Conservation (phyloP, 1,284 basidiomycete genomes). For the Ceratobasidium sp. region DNA sequence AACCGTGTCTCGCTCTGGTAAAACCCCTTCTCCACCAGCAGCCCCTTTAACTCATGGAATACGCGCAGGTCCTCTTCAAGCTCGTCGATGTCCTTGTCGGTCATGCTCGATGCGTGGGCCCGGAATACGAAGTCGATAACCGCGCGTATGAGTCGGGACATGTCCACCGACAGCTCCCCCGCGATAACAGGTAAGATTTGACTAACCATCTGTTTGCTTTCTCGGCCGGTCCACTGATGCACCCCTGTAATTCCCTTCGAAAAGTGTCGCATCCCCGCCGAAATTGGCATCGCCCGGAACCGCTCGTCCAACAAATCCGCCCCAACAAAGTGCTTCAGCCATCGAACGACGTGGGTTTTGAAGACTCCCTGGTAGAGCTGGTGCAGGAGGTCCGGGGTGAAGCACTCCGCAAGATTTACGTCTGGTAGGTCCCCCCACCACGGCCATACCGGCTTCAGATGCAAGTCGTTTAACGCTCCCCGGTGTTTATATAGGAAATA, state of each 20-base stretch:
- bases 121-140: slow-evolving; percentile 20
- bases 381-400: slow-evolving; percentile 45
- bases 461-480: background rate
- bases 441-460: slow-evolving; percentile 23
- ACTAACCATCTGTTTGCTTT: slow-evolving; percentile 18
- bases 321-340: slow-evolving; percentile 12
- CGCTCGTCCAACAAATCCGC: background rate
- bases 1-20: slow-evolving; percentile 5
- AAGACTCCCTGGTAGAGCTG: slow-evolving; percentile 31
- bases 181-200: slow-evolving; percentile 16
- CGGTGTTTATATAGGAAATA: background rate
- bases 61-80: background rate
- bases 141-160: background rate
- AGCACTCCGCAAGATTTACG: slow-evolving; percentile 34
- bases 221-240: slow-evolving; percentile 13
- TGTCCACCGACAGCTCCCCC: background rate
- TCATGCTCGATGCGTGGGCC: slow-evolving; percentile 26
- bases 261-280: slow-evolving; percentile 24
- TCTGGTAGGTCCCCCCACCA: slow-evolving; percentile 42
- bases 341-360: slow-evolving; percentile 11
- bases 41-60: slow-evolving; percentile 12
- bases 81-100: background rate
- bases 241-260: slow-evolving; percentile 11
- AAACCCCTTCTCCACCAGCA: slow-evolving; percentile 12
- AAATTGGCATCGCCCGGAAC: slow-evolving; percentile 10